A percentile compares a stretch with the other conserved stretches of the same genome.
phyloP scores from a whole-genome alignment of 352 stramenopile species.

The Detonula confervacea region DNA sequence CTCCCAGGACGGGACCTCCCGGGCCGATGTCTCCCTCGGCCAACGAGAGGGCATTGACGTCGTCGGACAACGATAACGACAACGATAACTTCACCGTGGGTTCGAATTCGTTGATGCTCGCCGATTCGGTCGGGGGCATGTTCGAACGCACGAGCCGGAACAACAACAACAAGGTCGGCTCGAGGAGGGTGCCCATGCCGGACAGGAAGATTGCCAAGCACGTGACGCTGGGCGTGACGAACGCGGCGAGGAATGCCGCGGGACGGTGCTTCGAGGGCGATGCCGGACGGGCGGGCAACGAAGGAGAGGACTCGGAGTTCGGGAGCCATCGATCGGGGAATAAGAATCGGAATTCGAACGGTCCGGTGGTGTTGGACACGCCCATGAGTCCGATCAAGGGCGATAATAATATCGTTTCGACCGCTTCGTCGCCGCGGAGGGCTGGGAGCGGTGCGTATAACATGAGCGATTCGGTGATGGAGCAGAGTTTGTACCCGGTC shows the following conservation, averaged over 20 bases:
- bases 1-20: no score
- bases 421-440: slow-evolving; percentile 11
- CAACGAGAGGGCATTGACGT: background rate
- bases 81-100: slow-evolving; percentile 52
- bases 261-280: slow-evolving; percentile 44
- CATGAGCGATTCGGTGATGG: slow-evolving; percentile 18
- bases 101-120: slow-evolving; percentile 47
- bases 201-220: slow-evolving; percentile 43
- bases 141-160: slow-evolving; percentile 32
- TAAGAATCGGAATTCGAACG: background rate
- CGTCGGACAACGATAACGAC: background rate
- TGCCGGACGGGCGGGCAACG: slow-evolving; percentile 10
- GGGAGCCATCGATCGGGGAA: background rate
- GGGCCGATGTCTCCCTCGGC: background rate
- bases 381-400: slow-evolving; percentile 49
- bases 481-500: slow-evolving; percentile 63
- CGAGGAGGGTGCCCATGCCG: slow-evolving; percentile 23
- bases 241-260: slow-evolving; percentile 38
- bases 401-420: slow-evolving; percentile 23
- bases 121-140: slow-evolving; percentile 47
- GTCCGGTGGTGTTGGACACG: slow-evolving; percentile 26
- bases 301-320: slow-evolving; percentile 15
- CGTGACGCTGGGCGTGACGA: slow-evolving; percentile 47
- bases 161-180: slow-evolving; percentile 22
- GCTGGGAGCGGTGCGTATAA: background rate